A percentile compares a stretch with the other conserved stretches of the same genome.
These are phyloP conservation scores for Suillus lakei DNA, from an alignment of 768 basidiomycete species.

Conservation along the genomic window DNA sequence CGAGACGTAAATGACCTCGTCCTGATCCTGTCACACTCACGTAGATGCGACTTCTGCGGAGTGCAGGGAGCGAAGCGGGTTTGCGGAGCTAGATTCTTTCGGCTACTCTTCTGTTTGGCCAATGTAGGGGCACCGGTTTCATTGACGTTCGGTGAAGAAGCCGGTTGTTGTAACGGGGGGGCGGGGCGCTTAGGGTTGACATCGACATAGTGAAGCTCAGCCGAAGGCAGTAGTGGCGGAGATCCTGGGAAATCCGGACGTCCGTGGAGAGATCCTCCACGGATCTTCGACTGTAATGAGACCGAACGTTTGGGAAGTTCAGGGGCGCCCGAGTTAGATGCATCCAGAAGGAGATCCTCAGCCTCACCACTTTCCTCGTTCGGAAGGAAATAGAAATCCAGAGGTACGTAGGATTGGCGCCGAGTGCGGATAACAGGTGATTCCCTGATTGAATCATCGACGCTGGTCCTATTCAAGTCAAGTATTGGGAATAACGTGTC, in stretches of 20 bases:
- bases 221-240: slow-evolving; percentile 15
- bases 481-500: slow-evolving; percentile 32
- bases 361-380: slow-evolving; percentile 15
- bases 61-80: slow-evolving; percentile 21
- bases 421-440: slow-evolving; percentile 32
- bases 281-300: slow-evolving; percentile 10
- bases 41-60: slow-evolving; percentile 22
- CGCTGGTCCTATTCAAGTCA: slow-evolving; percentile 8
- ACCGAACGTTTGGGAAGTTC: slow-evolving; percentile 10
- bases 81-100: slow-evolving; percentile 19
- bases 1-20: slow-evolving; percentile 26
- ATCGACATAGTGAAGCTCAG: background rate
- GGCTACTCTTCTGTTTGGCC: slow-evolving; percentile 9
- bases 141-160: background rate
- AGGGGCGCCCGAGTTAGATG: slow-evolving; percentile 7
- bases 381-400: slow-evolving; percentile 15
- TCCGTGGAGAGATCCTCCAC: slow-evolving; percentile 26
- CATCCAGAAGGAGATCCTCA: slow-evolving; percentile 16
- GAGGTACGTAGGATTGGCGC: slow-evolving; percentile 14
- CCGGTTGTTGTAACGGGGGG: slow-evolving; percentile 1
- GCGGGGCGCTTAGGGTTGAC: slow-evolving; percentile 3
- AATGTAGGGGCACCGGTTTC: background rate
- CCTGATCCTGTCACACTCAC: slow-evolving; percentile 28
- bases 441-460: slow-evolving; percentile 20
- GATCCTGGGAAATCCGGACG: slow-evolving; percentile 29